phyloP scores from a whole-genome alignment of 352 stramenopile genomes.

The Pelagophyceae sp. region DNA sequence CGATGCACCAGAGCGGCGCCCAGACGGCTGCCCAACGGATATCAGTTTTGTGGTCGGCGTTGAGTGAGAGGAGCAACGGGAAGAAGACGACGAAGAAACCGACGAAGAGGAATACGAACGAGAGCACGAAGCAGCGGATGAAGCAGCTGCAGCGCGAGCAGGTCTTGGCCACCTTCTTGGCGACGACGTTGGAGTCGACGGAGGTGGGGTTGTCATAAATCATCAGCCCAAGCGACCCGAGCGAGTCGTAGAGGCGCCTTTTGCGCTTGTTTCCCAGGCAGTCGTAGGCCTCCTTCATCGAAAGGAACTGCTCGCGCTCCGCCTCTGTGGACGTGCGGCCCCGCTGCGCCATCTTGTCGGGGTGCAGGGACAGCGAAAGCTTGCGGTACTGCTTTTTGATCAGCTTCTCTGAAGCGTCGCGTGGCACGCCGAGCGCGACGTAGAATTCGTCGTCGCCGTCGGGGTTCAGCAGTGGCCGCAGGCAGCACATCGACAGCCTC shows the following conservation, averaged over 20 bases:
- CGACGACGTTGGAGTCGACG: conserved; percentile 17
- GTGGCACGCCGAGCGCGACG: conserved; percentile 38
- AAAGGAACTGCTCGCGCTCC: conserved; percentile 41
- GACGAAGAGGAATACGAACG: not conserved
- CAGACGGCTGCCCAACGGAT: conserved; percentile 4
- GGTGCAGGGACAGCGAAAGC: conserved; percentile 50
- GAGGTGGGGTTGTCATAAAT: conserved; percentile 55
- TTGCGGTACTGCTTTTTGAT: conserved; percentile 56
- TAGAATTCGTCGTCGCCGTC: conserved; percentile 40
- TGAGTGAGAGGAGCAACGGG: conserved; percentile 1
- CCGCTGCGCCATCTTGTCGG: conserved; percentile 60
- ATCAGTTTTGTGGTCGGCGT: not conserved
- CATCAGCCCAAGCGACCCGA: conserved; percentile 50
- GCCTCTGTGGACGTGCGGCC: conserved; percentile 41
- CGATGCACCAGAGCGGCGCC: not conserved
- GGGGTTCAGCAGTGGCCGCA: conserved; percentile 8
- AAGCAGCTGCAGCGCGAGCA: not conserved
- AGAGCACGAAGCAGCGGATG: not conserved
- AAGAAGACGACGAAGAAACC: conserved; percentile 14
- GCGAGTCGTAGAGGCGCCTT: conserved; percentile 52
- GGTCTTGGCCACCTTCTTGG: not conserved
- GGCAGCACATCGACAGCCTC: conserved; percentile 10
- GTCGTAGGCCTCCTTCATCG: conserved; percentile 55
- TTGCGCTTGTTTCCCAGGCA: conserved; percentile 40
- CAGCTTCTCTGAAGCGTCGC: conserved; percentile 39